Evolutionary conservation across 306 rosid species (phyloP).

Genomic region (Begonia fuchsioides): DNA sequence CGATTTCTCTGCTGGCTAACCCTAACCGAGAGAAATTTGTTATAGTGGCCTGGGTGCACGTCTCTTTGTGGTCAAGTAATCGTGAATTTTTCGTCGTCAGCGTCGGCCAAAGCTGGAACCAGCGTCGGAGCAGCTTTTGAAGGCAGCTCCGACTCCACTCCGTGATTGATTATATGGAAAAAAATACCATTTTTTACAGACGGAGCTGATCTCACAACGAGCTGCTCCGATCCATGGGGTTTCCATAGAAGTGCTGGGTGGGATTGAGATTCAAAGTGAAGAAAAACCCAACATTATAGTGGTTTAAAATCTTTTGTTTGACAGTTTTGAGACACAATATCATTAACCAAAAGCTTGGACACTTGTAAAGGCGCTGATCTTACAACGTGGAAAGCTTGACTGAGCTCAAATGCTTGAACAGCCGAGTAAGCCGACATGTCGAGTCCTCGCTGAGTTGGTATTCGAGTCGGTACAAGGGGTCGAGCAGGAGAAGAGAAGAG

Average conservation of each 20-base stretch:
- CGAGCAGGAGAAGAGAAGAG: too few species aligned
- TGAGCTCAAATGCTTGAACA: too few species aligned
- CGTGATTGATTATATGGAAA: constrained; percentile 32
- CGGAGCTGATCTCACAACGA: constrained; percentile 36
- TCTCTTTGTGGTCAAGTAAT: constrained; percentile 23
- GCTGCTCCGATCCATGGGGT: constrained; percentile 30
- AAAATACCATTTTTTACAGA: constrained; percentile 70
- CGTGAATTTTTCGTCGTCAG: constrained; percentile 27
- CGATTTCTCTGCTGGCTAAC: constrained; percentile 27
- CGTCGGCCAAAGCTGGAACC: constrained; percentile 33
- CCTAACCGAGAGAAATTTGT: constrained; percentile 46
- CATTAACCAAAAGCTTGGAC: too few species aligned
- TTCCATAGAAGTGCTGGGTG: constrained; percentile 12
- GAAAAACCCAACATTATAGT: background rate
- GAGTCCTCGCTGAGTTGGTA: too few species aligned
- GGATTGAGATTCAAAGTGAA: constrained; percentile 3
- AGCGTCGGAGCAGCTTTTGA: constrained; percentile 24
- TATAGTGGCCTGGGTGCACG: constrained; percentile 37
- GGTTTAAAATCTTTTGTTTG: background rate
- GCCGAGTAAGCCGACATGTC: too few species aligned
- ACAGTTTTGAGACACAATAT: background rate
- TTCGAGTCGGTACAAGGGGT: too few species aligned
- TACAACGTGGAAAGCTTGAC: too few species aligned
- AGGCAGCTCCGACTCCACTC: constrained; percentile 28
- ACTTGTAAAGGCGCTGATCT: too few species aligned